phyloP scores from a whole-genome alignment of 164 flowering plant species.

The Liquidambar formosana region DNA sequence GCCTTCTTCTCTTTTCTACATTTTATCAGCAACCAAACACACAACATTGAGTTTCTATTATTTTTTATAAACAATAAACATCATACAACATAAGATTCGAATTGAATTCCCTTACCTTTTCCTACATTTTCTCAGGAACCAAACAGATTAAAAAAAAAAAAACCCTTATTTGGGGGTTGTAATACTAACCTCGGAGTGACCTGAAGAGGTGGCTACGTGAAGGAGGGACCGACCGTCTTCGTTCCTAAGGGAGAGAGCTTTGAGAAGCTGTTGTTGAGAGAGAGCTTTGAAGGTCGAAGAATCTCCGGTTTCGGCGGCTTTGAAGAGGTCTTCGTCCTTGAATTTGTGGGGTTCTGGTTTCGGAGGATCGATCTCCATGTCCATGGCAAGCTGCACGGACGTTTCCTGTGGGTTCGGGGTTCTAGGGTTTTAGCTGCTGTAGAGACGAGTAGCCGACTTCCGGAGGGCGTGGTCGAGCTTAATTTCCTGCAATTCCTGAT shows the following conservation, averaged over 20 bases:
- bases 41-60: no score
- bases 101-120: no score
- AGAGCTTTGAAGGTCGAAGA: slow-evolving; percentile 49
- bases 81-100: no score
- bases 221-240: slow-evolving; percentile 91
- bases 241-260: slow-evolving; percentile 57
- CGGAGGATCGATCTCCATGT: slow-evolving; percentile 58
- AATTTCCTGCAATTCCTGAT: no score
- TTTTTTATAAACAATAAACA: no score
- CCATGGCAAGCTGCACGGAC: slow-evolving; percentile 27
- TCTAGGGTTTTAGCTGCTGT: background rate
- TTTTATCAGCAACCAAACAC: no score
- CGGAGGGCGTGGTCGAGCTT: no score
- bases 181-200: slow-evolving; percentile 48
- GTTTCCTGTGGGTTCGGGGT: background rate
- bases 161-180: background rate
- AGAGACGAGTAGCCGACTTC: no score
- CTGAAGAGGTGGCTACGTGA: slow-evolving; percentile 75
- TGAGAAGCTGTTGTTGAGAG: slow-evolving; percentile 40
- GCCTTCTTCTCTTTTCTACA: no score
- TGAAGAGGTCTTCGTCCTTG: slow-evolving; percentile 58
- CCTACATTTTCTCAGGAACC: background rate
- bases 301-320: slow-evolving; percentile 75
- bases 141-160: background rate
- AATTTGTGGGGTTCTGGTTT: slow-evolving; percentile 1